phyloP scores from a whole-genome alignment of 495 filamentous ascomycete genomes.

The Penicillium lagena region DNA sequence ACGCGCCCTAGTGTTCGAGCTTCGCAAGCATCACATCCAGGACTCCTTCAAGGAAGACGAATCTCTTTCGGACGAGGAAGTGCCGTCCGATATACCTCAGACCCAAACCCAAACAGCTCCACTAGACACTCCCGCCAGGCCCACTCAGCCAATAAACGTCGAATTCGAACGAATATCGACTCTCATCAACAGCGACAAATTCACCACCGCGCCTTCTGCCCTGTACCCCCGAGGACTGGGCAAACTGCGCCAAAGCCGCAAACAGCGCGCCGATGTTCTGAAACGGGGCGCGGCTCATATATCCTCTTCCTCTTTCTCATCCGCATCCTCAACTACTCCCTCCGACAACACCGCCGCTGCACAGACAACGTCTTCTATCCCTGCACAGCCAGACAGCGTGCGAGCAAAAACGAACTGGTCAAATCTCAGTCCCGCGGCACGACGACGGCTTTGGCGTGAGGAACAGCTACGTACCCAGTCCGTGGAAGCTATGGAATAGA shows the following conservation, averaged over 20 bases:
- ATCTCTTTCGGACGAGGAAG: not conserved
- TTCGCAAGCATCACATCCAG: slow-evolving; percentile 18
- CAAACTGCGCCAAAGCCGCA: not conserved
- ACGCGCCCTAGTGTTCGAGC: slow-evolving; percentile 26
- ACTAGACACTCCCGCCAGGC: not conserved
- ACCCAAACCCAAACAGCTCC: not conserved
- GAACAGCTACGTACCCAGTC: no score
- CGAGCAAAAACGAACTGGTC: no score
- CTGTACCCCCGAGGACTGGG: no score
- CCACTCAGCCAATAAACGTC: slow-evolving; percentile 4
- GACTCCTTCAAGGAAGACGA: slow-evolving; percentile 8
- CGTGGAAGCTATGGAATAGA: no score
- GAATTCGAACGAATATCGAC: slow-evolving; percentile 10
- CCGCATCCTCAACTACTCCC: no score
- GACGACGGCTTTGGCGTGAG: no score
- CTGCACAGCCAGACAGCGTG: no score
- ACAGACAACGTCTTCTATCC: no score
- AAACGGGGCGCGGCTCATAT: not conserved
- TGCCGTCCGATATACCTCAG: not conserved
- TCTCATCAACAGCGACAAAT: slow-evolving; percentile 1
- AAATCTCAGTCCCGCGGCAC: no score
- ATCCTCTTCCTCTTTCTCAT: no score
- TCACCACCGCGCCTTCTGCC: not conserved
- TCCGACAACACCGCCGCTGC: no score
- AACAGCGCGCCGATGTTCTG: not conserved